A percentile compares a stretch with the other conserved stretches of the same genome.
These are phyloP conservation scores for Hypsizygus ulmarius DNA, from an alignment of 1,284 basidiomycete genomes.

Conservation along the genomic window DNA sequence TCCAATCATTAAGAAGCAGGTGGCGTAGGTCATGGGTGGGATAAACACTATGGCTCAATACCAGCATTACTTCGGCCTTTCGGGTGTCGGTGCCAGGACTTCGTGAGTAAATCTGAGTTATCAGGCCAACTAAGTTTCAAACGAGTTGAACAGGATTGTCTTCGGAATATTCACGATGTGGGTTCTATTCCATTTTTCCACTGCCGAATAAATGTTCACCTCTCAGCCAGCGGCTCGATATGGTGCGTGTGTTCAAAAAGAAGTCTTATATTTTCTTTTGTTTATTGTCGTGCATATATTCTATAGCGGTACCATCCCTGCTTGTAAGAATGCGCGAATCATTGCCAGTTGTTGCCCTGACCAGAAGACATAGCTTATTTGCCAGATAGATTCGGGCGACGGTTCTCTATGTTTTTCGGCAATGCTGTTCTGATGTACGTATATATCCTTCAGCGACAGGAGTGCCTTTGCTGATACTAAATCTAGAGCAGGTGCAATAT, in stretches of 20 bases:
- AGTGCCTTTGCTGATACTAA: constrained; percentile 1
- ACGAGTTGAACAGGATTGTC: constrained; percentile 37
- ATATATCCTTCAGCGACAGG: not conserved
- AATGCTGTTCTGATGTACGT: constrained; percentile 46
- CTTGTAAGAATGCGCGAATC: constrained; percentile 30
- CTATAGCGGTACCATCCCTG: constrained; percentile 43
- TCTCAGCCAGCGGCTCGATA: constrained; percentile 33
- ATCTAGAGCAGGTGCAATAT: constrained; percentile 42
- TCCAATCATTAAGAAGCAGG: not conserved
- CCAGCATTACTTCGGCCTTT: constrained; percentile 47
- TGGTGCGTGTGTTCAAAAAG: constrained; percentile 26
- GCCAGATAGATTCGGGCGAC: constrained; percentile 51
- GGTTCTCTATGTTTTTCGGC: constrained; percentile 51
- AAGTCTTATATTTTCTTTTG: not conserved
- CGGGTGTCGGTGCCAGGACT: constrained; percentile 41
- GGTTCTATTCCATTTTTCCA: constrained; percentile 19
- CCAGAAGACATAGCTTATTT: constrained; percentile 34
- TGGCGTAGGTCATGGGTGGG: constrained; percentile 44
- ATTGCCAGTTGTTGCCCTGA: not conserved
- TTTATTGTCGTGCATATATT: constrained; percentile 3
- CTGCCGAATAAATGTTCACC: not conserved
- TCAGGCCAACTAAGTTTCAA: constrained; percentile 6
- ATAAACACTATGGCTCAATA: constrained; percentile 53
- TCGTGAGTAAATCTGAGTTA: constrained; percentile 27
- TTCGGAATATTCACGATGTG: constrained; percentile 56